phyloP scores from a whole-genome alignment of 768 basidiomycete species.

The Pisolithus orientalis region DNA sequence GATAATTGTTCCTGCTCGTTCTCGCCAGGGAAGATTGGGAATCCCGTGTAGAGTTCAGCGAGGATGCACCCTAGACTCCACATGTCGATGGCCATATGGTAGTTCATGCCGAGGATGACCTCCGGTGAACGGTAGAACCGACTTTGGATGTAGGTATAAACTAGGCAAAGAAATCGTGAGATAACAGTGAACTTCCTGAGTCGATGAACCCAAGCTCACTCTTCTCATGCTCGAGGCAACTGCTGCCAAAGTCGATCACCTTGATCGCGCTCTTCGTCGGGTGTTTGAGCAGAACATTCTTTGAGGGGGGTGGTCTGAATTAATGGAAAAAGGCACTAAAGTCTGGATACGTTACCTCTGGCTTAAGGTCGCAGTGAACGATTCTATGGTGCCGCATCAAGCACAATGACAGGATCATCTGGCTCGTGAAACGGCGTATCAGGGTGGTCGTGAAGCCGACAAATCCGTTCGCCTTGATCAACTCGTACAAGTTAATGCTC shows the following conservation, averaged over 20 bases:
- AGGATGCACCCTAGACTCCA: conserved; percentile 99
- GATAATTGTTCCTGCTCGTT: conserved; percentile 98
- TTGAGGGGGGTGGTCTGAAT: conserved; percentile 7
- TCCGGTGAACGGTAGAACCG: conserved; percentile 99
- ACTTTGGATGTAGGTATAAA: conserved; percentile 99
- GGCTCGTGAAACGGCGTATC: conserved; percentile 92
- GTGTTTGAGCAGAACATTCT: conserved; percentile 94
- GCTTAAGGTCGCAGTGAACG: conserved; percentile 98
- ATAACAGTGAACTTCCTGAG: neutral
- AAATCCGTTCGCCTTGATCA: conserved; percentile 98
- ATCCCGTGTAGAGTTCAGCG: conserved; percentile 95
- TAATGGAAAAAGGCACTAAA: neutral
- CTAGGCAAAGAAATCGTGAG: conserved; percentile 35
- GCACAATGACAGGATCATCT: conserved; percentile 88
- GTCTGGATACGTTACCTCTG: conserved; percentile 59
- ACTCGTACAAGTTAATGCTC: conserved; percentile 97
- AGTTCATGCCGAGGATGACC: conserved; percentile 98
- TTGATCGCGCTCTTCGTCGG: conserved; percentile 96
- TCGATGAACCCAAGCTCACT: conserved; percentile 48
- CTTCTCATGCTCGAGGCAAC: conserved; percentile 97
- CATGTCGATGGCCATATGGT: conserved; percentile 99
- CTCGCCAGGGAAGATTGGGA: conserved; percentile 98
- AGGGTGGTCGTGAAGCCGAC: conserved; percentile 95
- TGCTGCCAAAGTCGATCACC: conserved; percentile 98
- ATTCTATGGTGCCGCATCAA: conserved; percentile 96